Conservation (phyloP, 768 basidiomycete genomes). For the Mycena amicta region DNA sequence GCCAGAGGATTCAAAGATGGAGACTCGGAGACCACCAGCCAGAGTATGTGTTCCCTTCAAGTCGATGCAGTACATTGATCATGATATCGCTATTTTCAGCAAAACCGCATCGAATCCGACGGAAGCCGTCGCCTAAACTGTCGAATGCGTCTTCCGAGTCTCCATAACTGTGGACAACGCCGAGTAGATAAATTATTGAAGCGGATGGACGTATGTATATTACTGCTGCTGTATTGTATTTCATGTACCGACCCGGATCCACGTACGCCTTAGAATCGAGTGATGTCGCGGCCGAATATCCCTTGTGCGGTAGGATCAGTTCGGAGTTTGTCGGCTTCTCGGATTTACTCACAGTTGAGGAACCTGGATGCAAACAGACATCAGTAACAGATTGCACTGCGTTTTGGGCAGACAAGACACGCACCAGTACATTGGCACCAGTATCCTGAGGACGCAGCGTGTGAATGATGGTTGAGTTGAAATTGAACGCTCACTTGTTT, state of each 20-base stretch:
- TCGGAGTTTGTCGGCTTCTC: conserved; percentile 12
- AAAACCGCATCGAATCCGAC: conserved; percentile 15
- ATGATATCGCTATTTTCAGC: too few species aligned
- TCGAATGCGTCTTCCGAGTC: neutral
- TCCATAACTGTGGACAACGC: too few species aligned
- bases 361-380: conserved; percentile 54
- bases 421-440: conserved; percentile 69
- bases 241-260: too few species aligned
- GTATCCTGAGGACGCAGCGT: conserved; percentile 44
- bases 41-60: neutral
- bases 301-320: conserved; percentile 39
- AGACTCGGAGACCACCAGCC: neutral
- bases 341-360: conserved; percentile 58
- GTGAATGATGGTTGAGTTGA: conserved; percentile 10
- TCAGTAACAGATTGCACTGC: too few species aligned
- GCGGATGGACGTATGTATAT: too few species aligned
- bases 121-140: conserved; percentile 17
- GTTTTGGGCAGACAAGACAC: too few species aligned
- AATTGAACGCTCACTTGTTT: conserved; percentile 18
- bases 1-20: neutral
- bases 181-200: too few species aligned
- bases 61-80: conserved; percentile 13
- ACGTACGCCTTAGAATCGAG: conserved; percentile 71
- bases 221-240: too few species aligned
- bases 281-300: conserved; percentile 78